Conservation (phyloP, 2,329 filamentous ascomycete genomes). For the Epichloe gansuensis region DNA sequence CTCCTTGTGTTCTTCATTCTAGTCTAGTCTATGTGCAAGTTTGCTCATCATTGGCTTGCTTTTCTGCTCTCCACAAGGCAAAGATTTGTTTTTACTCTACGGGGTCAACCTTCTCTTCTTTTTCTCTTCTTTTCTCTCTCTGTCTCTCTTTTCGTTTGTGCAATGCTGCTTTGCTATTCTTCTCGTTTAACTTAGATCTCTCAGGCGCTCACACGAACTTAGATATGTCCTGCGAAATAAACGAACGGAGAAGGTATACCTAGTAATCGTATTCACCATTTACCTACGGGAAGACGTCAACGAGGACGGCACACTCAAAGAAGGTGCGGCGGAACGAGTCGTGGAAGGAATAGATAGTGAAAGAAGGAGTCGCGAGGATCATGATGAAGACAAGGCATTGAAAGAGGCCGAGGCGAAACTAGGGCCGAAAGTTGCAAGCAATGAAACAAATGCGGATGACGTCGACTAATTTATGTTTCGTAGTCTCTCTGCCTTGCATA, state of each 20-base stretch:
- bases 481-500: constrained; percentile 9
- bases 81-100: not conserved
- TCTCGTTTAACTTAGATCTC: constrained; percentile 11
- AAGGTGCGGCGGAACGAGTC: constrained; percentile 20
- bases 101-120: not conserved
- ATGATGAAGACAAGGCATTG: constrained; percentile 23
- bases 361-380: constrained; percentile 14
- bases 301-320: constrained; percentile 43
- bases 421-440: constrained; percentile 10
- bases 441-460: constrained; percentile 27
- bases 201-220: constrained; percentile 65
- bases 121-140: not conserved
- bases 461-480: constrained; percentile 24
- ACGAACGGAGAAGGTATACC: constrained; percentile 58
- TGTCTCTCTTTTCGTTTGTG: not conserved
- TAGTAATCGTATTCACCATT: constrained; percentile 72
- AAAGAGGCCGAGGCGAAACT: constrained; percentile 28
- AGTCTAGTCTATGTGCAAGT: constrained; percentile 3
- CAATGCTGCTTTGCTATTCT: not conserved
- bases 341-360: constrained; percentile 7
- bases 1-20: constrained; percentile 1
- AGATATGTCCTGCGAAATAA: constrained; percentile 88
- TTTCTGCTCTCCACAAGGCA: not conserved
- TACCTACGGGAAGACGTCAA: constrained; percentile 55
- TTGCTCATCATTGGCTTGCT: not conserved